These are phyloP conservation scores for Penicillium sp. DNA, from an alignment of 2,329 filamentous ascomycete species.

Conservation along the genomic window DNA sequence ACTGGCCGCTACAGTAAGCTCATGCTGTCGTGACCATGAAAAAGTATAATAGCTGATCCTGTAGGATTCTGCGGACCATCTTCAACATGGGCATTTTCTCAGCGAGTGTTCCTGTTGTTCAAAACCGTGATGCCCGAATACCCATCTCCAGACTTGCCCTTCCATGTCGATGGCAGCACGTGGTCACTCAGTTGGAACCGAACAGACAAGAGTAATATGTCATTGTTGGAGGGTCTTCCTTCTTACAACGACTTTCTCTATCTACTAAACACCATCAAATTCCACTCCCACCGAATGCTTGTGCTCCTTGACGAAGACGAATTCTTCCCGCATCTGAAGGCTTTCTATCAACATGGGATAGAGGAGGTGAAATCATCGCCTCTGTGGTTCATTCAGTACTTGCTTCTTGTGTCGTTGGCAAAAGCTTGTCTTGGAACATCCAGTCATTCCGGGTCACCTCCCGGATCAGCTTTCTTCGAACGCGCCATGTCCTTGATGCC, in stretches of 20 bases:
- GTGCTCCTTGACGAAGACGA: conserved; percentile 9
- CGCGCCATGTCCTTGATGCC: background rate
- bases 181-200: conserved; percentile 9
- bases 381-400: background rate
- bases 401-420: background rate
- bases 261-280: conserved; percentile 7
- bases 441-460: background rate
- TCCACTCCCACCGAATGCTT: conserved; percentile 10
- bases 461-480: background rate
- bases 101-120: conserved; percentile 8
- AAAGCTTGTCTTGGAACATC: background rate
- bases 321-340: conserved; percentile 8
- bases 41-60: background rate
- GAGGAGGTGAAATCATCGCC: conserved; percentile 5
- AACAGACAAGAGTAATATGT: background rate
- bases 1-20: background rate
- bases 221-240: conserved; percentile 5
- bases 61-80: conserved; percentile 12
- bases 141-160: conserved; percentile 8
- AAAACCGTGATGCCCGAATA: conserved; percentile 8
- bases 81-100: conserved; percentile 12
- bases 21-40: background rate
- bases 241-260: conserved; percentile 7
- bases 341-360: conserved; percentile 6
- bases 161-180: conserved; percentile 9